Conservation (phyloP, 2,329 filamentous ascomycete genomes). For the Paracamarosporium sp. region DNA sequence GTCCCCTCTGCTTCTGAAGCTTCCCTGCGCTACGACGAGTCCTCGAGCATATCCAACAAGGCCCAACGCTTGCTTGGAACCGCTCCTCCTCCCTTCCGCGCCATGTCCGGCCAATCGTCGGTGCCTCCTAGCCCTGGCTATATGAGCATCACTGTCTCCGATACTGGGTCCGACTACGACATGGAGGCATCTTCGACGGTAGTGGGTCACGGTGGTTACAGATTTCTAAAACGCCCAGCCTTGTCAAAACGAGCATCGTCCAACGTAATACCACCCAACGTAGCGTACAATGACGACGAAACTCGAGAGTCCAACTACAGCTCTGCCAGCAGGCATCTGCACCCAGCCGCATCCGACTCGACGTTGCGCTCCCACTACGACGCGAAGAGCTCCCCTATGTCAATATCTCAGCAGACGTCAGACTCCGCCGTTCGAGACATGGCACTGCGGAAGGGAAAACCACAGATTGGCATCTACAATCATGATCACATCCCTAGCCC, state of each 20-base stretch:
- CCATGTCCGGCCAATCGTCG: constrained; percentile 27
- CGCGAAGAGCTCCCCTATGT: constrained; percentile 46
- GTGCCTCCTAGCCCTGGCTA: constrained; percentile 35
- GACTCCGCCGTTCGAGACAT: constrained; percentile 53
- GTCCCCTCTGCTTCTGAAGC: constrained; percentile 26
- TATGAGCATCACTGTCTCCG: constrained; percentile 41
- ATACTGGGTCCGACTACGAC: constrained; percentile 34
- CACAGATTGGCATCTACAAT: constrained; percentile 25
- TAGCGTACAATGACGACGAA: constrained; percentile 24
- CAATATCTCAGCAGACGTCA: constrained; percentile 54
- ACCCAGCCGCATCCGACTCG: constrained; percentile 43
- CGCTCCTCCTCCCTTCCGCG: constrained; percentile 34
- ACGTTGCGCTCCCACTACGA: constrained; percentile 54
- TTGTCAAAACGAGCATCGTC: constrained; percentile 44
- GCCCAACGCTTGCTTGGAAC: constrained; percentile 48
- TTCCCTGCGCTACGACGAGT: constrained; percentile 24
- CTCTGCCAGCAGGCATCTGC: constrained; percentile 33
- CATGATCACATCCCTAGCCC: constrained; percentile 23
- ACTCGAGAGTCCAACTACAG: constrained; percentile 37
- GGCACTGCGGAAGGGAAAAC: constrained; percentile 49
- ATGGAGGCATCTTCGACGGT: constrained; percentile 27
- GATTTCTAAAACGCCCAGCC: constrained; percentile 20
- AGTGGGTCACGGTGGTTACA: constrained; percentile 24
- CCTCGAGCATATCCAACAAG: constrained; percentile 27
- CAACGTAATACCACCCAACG: constrained; percentile 30